Conservation (phyloP, 2,329 filamentous ascomycete genomes). For the Fusarium domesticum region DNA sequence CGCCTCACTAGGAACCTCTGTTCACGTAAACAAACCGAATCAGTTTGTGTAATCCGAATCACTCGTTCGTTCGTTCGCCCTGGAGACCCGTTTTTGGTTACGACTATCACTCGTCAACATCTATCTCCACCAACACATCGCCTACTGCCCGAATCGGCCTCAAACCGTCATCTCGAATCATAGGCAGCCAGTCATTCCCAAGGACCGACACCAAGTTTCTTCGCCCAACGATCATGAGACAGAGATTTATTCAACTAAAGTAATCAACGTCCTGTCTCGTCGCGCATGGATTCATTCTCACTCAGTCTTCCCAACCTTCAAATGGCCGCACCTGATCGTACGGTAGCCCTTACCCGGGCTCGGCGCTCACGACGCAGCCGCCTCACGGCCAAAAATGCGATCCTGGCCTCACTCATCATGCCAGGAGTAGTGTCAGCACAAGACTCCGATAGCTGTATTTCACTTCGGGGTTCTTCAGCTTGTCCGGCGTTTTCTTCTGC, state of each 20-base stretch:
- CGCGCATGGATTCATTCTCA: background rate
- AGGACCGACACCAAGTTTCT: constrained; percentile 10
- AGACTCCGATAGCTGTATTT: constrained; percentile 50
- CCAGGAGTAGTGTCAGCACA: constrained; percentile 38
- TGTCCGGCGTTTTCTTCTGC: constrained; percentile 72
- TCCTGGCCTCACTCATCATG: constrained; percentile 27
- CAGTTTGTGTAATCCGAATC: constrained; percentile 15
- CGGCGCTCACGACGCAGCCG: constrained; percentile 17
- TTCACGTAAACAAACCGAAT: constrained; percentile 11
- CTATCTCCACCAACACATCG: constrained; percentile 26
- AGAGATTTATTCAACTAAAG: constrained; percentile 11
- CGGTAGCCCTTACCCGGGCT: constrained; percentile 1
- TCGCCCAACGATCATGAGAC: constrained; percentile 23
- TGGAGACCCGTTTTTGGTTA: constrained; percentile 33
- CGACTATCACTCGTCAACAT: constrained; percentile 28
- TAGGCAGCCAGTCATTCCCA: background rate
- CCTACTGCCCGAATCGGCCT: constrained; percentile 11
- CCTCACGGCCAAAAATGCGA: constrained; percentile 19
- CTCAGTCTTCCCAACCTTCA: constrained; percentile 5
- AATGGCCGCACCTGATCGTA: constrained; percentile 11
- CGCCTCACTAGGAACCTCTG: background rate
- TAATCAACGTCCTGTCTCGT: constrained; percentile 5
- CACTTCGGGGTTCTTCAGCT: constrained; percentile 64
- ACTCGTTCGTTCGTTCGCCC: constrained; percentile 20
- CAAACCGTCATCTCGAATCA: constrained; percentile 3